These are phyloP conservation scores for Alternaria gansuensis DNA, from an alignment of 2,329 filamentous ascomycete genomes.

Conservation along the genomic window DNA sequence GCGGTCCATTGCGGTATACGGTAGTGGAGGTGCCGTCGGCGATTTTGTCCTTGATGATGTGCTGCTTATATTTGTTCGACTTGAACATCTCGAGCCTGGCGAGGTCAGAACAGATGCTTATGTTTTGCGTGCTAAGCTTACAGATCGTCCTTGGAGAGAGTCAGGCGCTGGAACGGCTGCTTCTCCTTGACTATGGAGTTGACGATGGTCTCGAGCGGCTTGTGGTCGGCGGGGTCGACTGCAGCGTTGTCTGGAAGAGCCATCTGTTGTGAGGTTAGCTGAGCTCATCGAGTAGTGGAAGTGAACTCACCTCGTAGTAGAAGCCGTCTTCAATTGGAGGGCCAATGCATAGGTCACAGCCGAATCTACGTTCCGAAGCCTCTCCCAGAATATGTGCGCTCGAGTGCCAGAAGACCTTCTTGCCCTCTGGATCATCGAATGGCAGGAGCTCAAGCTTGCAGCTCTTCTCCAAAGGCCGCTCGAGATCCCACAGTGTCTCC, in stretches of 20 bases:
- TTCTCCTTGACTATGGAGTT: conserved; percentile 92
- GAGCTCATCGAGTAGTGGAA: background rate
- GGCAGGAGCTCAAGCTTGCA: conserved; percentile 85
- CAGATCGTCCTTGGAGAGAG: conserved; percentile 87
- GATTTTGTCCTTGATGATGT: conserved; percentile 95
- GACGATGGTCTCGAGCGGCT: conserved; percentile 82
- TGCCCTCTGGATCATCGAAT: conserved; percentile 79
- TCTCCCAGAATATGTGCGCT: conserved; percentile 96
- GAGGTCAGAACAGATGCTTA: conserved; percentile 4
- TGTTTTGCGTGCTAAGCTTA: conserved; percentile 16
- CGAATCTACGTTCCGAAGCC: conserved; percentile 87
- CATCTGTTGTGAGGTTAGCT: conserved; percentile 64
- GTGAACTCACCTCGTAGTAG: conserved; percentile 75
- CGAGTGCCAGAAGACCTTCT: conserved; percentile 98
- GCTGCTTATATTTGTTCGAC: conserved; percentile 98
- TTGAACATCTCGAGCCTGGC: conserved; percentile 84
- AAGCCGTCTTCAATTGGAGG: conserved; percentile 91
- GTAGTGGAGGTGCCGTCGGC: conserved; percentile 89
- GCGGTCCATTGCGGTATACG: conserved; percentile 90
- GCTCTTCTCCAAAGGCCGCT: conserved; percentile 86
- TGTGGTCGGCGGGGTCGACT: conserved; percentile 81
- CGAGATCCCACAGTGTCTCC: conserved; percentile 85
- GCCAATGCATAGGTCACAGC: conserved; percentile 91
- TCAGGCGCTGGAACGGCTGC: conserved; percentile 90
- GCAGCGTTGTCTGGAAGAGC: conserved; percentile 74